A percentile compares a stretch with the other conserved stretches of the same genome.
These are phyloP conservation scores for Acanthamoeba castellanii DNA, from an alignment of 208 protist genomes.

Conservation along the genomic window DNA sequence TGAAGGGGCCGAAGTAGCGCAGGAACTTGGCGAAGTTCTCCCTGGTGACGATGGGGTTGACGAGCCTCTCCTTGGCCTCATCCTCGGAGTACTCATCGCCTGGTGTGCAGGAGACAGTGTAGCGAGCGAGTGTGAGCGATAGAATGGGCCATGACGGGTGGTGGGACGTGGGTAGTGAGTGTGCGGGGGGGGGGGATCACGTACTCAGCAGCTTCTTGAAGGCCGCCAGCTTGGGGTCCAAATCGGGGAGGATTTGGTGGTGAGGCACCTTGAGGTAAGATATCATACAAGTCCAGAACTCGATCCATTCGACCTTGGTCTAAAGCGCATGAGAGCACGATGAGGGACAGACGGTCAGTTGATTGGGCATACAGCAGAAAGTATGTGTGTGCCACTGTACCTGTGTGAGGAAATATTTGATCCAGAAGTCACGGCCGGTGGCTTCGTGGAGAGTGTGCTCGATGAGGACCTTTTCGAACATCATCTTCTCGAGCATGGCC, in stretches of 20 bases:
- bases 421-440: constrained; percentile 51
- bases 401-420: constrained; percentile 68
- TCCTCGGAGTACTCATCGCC: constrained; percentile 52
- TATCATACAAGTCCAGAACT: constrained; percentile 68
- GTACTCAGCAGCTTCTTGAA: constrained; percentile 54
- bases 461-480: constrained; percentile 63
- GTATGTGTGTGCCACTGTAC: neutral
- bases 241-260: constrained; percentile 22
- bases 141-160: neutral
- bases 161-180: neutral
- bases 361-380: neutral
- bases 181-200: neutral
- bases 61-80: neutral
- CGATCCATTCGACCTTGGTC: constrained; percentile 54
- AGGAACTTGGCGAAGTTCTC: constrained; percentile 57
- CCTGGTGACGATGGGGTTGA: constrained; percentile 38
- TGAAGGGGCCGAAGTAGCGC: constrained; percentile 50
- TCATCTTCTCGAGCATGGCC: constrained; percentile 30
- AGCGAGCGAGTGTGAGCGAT: neutral
- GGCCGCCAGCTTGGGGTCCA: constrained; percentile 14
- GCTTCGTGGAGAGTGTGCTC: constrained; percentile 30
- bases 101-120: neutral
- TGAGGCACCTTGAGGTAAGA: constrained; percentile 50
- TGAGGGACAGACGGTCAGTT: neutral
- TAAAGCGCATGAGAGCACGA: neutral